Base-by-base conservation (phyloP, 768 basidiomycete species). In the Phlebiopsis flavidoalba region DNA sequence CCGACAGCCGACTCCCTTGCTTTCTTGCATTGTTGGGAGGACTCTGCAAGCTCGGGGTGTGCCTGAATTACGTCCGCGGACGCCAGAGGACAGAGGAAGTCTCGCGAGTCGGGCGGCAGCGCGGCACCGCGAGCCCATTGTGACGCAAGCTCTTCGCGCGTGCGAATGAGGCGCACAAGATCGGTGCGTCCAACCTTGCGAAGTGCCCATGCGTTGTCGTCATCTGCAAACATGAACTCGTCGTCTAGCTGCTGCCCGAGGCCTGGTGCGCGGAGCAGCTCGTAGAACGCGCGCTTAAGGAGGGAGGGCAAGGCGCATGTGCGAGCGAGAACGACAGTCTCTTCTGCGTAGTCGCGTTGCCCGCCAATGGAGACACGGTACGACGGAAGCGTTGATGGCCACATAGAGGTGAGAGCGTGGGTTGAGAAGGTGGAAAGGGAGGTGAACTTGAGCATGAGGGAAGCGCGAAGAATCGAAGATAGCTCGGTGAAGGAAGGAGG, bases 241-340 rank as follows among this genome's bases (percentile, higher is more conserved):
- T 58, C 45, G 24, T 57, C 64, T 2, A 59, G 47, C 6, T 53
- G 55, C 52, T 73, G 71, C 5, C 69, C 73, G 53, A 74, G 72
- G 12, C 58, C 64, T 8, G 67, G 53, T 12, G 62, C 63, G 48
- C 76, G 69, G 6, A 77, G 65, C 36, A 80, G 69, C 60, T 79
- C 77, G 60, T 79, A 79, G 57, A 74, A 77, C 1, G 77, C 77
- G 46, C 70, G 65, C 56, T 75, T 74, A 8, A 75, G 65, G 15
- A 78, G 69, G 0, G 52, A 43, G 2, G 70, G 64, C 5, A 76
- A 43, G 19, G 69, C 65, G 59, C 61, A 74, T 1, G 63, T n/a
- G 8, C 70, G 70, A 12, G 73, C 76, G 10, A 79, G 69, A 17
- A 65, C 40, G 19, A 78, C 64, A 1, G 72, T 75, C 24, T 68